Conservation (phyloP, 805 yeast species). For the Scheffersomyces ergatensis region DNA sequence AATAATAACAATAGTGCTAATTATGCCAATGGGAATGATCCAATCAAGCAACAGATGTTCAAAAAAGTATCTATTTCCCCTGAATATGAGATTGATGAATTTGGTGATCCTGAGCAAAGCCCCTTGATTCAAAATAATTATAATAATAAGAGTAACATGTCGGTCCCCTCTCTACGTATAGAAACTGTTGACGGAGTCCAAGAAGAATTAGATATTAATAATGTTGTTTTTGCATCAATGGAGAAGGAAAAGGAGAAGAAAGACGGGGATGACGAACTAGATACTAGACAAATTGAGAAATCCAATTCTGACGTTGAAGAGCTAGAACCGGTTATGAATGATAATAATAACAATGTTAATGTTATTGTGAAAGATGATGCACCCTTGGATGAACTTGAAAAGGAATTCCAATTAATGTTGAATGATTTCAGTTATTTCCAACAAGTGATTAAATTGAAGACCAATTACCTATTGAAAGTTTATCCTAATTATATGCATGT, state of each 20-base stretch:
- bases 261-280: neutral
- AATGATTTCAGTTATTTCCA: constrained; percentile 14
- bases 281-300: neutral
- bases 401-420: constrained; percentile 7
- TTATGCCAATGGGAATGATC: neutral
- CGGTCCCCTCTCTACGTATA: neutral
- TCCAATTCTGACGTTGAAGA: constrained; percentile 1
- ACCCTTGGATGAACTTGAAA: constrained; percentile 3
- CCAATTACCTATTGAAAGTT: constrained; percentile 16
- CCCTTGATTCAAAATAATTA: neutral
- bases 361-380: neutral
- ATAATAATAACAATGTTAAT: neutral
- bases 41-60: constrained; percentile 1
- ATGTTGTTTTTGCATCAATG: neutral
- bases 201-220: neutral
- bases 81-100: neutral
- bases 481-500: constrained; percentile 17
- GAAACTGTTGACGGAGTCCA: neutral
- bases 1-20: neutral
- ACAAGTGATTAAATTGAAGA: constrained; percentile 9
- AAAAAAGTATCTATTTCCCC: constrained; percentile 3
- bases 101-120: neutral
- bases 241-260: neutral
- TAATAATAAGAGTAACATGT: neutral
- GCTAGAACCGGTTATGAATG: neutral